phyloP scores from a whole-genome alignment of 2,329 filamentous ascomycete genomes.

The Colletotrichum spaethianum region DNA sequence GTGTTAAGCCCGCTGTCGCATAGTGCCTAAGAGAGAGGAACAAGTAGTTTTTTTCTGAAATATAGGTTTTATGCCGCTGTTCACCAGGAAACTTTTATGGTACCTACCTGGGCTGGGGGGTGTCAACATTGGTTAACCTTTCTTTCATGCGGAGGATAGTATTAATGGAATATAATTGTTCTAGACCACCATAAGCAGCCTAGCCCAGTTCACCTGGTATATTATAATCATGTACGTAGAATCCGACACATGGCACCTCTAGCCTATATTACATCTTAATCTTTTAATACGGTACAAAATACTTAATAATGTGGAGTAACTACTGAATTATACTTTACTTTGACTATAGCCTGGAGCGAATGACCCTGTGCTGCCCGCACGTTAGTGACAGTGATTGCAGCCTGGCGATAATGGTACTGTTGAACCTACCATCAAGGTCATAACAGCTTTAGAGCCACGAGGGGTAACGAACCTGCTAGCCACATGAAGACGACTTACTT shows the following conservation, averaged over 20 bases:
- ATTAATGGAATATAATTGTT: too few relatives aligned
- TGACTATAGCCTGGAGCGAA: neutral
- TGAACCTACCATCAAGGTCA: too few relatives aligned
- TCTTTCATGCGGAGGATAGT: too few relatives aligned
- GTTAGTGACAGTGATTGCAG: too few relatives aligned
- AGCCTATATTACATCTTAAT: neutral
- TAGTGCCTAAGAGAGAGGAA: neutral
- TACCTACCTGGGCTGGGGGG: too few relatives aligned
- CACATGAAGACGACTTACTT: too few relatives aligned
- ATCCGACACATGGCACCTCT: neutral
- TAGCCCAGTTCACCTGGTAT: too few relatives aligned
- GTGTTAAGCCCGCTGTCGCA: neutral
- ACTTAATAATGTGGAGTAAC: neutral
- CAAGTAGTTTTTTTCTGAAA: neutral
- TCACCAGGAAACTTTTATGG: neutral
- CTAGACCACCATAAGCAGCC: too few relatives aligned
- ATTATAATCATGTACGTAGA: neutral
- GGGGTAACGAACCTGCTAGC: too few relatives aligned
- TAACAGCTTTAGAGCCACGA: too few relatives aligned
- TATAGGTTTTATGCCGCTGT: neutral
- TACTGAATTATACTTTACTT: neutral
- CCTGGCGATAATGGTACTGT: too few relatives aligned
- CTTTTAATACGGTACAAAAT: neutral
- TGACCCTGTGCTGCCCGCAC: neutral
- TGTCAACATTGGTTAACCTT: too few relatives aligned